These are phyloP conservation scores for Suhomyces coccinellae DNA, from an alignment of 1,139 yeast species.

Conservation along the genomic window DNA sequence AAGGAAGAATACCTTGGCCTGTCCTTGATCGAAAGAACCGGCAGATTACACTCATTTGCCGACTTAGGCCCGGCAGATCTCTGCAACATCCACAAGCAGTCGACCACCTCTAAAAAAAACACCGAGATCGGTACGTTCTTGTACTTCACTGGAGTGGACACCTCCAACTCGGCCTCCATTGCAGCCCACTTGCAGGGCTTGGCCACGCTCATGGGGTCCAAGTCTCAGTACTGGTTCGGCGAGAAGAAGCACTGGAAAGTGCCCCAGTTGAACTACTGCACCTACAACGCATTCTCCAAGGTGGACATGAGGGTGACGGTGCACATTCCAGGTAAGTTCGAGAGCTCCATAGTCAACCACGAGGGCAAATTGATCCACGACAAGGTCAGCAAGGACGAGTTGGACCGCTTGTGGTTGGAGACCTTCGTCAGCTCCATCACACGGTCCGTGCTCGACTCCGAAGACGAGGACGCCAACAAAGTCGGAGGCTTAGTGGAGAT, in stretches of 20 bases:
- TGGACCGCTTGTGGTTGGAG: constrained; percentile 58
- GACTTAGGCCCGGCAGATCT: constrained; percentile 91
- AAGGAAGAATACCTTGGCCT: constrained; percentile 53
- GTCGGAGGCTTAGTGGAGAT: constrained; percentile 55
- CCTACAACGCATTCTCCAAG: constrained; percentile 50
- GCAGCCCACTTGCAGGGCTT: constrained; percentile 77
- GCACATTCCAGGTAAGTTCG: constrained; percentile 53
- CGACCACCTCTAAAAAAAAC: constrained; percentile 39
- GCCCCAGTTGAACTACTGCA: constrained; percentile 57
- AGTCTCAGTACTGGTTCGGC: constrained; percentile 59
- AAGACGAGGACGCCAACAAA: constrained; percentile 58
- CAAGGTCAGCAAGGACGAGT: constrained; percentile 35
- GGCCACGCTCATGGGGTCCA: constrained; percentile 65
- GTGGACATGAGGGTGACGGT: constrained; percentile 32
- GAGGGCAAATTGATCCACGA: constrained; percentile 49
- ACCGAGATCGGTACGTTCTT: constrained; percentile 53
- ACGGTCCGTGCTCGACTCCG: constrained; percentile 68
- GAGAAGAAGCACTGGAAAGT: constrained; percentile 77
- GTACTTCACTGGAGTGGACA: constrained; percentile 59
- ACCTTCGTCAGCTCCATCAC: constrained; percentile 67
- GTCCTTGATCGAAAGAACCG: constrained; percentile 52
- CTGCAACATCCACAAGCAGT: constrained; percentile 63
- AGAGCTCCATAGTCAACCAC: constrained; percentile 44
- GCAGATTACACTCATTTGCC: constrained; percentile 44
- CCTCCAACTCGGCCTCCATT: constrained; percentile 56